Evolutionary conservation across 1,284 basidiomycete genomes (phyloP).

Genomic region (Leccinum brunneo-olivaceum): DNA sequence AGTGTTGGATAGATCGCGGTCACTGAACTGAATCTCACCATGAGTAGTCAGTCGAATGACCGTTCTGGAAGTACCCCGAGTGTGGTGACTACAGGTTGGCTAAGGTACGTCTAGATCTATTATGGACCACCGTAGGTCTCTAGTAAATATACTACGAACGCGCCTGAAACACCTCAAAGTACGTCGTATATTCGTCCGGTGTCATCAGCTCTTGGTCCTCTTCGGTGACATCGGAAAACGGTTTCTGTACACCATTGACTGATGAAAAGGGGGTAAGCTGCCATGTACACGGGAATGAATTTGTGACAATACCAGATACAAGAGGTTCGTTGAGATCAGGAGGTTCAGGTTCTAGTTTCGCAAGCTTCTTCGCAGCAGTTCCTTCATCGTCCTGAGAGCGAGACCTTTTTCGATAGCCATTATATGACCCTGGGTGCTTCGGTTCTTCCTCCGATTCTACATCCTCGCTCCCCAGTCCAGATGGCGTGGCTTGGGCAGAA

Average conservation of each 20-base stretch:
- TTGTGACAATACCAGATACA: constrained; percentile 48
- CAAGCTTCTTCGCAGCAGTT: constrained; percentile 37
- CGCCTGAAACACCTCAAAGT: constrained; percentile 58
- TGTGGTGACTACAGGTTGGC: constrained; percentile 6
- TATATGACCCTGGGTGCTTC: constrained; percentile 62
- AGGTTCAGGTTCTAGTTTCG: constrained; percentile 33
- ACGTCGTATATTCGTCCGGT: constrained; percentile 76
- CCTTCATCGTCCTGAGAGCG: constrained; percentile 58
- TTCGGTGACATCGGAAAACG: constrained; percentile 70
- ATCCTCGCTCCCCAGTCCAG: constrained; percentile 43
- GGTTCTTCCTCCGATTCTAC: constrained; percentile 62
- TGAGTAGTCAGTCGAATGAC: no score
- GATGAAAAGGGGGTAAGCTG: constrained; percentile 5
- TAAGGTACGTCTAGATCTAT: constrained; percentile 16
- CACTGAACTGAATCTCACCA: no score
- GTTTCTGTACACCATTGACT: constrained; percentile 67
- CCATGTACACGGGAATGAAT: background rate
- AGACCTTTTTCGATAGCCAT: constrained; percentile 65
- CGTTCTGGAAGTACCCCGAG: no score
- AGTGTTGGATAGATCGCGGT: background rate
- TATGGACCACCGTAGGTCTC: constrained; percentile 6
- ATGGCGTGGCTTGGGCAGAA: constrained; percentile 54
- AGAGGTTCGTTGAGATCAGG: constrained; percentile 36
- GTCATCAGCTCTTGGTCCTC: constrained; percentile 81
- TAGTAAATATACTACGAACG: constrained; percentile 19